Conservation (phyloP, 2,329 filamentous ascomycete species). For the Aspergillus fijiensis region DNA sequence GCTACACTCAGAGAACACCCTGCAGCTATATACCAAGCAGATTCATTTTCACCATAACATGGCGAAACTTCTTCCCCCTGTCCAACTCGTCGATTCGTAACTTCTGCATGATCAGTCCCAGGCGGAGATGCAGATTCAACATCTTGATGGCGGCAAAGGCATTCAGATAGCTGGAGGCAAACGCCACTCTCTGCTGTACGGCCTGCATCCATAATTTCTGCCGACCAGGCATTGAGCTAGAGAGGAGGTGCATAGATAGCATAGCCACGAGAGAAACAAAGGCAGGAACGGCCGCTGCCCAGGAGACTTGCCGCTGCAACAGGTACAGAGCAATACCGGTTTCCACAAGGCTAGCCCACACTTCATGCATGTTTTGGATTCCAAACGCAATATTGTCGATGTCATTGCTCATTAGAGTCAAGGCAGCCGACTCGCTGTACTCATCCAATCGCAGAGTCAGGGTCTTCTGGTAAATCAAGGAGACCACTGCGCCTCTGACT, state of each 20-base stretch:
- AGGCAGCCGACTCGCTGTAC: conserved; percentile 39
- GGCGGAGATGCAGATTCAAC: background rate
- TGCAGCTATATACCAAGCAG: background rate
- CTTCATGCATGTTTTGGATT: conserved; percentile 21
- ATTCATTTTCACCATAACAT: conserved; percentile 2
- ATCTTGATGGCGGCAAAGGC: background rate
- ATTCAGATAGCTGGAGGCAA: background rate
- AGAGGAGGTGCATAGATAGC: background rate
- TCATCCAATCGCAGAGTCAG: conserved; percentile 32
- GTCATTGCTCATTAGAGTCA: conserved; percentile 51
- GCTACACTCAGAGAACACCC: too few relatives aligned
- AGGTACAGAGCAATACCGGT: background rate
- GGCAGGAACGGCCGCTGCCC: background rate
- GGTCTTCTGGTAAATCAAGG: conserved; percentile 51
- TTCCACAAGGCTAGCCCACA: conserved; percentile 11
- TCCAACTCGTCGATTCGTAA: background rate
- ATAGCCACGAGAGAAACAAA: background rate
- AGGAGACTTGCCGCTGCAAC: background rate
- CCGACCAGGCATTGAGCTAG: background rate
- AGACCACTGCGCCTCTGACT: conserved; percentile 41
- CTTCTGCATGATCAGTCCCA: background rate
- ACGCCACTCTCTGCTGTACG: background rate
- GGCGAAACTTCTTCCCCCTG: background rate
- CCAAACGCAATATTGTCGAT: conserved; percentile 34
- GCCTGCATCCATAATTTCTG: conserved; percentile 1